phyloP scores from a whole-genome alignment of 306 rosid genomes.

The Cicer yamashitae region DNA sequence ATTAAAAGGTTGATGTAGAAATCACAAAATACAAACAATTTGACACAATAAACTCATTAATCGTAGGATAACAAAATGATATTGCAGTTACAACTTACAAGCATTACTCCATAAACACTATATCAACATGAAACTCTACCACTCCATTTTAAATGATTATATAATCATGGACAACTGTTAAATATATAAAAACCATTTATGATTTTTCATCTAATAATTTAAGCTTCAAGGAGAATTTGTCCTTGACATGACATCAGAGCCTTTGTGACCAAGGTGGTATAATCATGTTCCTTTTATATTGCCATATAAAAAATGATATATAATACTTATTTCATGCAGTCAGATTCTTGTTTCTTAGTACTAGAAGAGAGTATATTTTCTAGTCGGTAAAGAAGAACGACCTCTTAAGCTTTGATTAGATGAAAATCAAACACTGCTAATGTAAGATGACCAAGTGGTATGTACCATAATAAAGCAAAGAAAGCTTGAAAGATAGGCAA shows the following conservation, averaged over 20 bases:
- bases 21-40: slow-evolving; percentile 4
- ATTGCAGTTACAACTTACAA: slow-evolving; percentile 7
- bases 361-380: background rate
- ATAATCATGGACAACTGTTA: background rate
- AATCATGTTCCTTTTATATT: slow-evolving; percentile 7
- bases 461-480: slow-evolving; percentile 38
- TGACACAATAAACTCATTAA: background rate
- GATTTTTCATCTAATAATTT: slow-evolving; percentile 11
- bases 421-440: slow-evolving; percentile 5
- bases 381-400: slow-evolving; percentile 24
- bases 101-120: slow-evolving; percentile 15
- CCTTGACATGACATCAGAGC: slow-evolving; percentile 4
- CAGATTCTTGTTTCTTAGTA: slow-evolving; percentile 20
- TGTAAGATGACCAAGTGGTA: slow-evolving; percentile 4
- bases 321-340: background rate
- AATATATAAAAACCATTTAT: background rate
- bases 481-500: background rate
- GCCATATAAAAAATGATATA: slow-evolving; percentile 17
- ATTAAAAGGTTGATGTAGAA: slow-evolving; percentile 1
- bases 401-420: background rate
- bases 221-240: background rate
- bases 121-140: slow-evolving; percentile 9
- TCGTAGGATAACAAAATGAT: background rate
- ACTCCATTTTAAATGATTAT: background rate
- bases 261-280: background rate